Conservation (phyloP, 176 grass and related monocot genomes). For the Cenchrus americanus region DNA sequence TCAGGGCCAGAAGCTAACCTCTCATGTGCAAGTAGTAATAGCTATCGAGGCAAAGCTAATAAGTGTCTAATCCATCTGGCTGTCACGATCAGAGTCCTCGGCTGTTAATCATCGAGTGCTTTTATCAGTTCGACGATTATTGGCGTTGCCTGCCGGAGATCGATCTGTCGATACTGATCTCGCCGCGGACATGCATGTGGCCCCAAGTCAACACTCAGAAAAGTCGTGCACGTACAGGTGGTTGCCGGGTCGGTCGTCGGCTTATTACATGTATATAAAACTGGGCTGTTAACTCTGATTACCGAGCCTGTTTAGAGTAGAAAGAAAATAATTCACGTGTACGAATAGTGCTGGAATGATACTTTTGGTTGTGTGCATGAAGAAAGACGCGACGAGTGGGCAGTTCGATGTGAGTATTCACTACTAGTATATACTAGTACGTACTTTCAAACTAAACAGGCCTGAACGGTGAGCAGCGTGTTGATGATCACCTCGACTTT, state of each 20-base stretch:
- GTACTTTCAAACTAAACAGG: no score
- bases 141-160: background rate
- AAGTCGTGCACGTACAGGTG: background rate
- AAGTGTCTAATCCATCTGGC: background rate
- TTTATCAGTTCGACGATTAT: no score
- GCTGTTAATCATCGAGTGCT: no score
- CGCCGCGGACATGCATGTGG: conserved; percentile 6
- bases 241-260: conserved; percentile 13
- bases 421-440: no score
- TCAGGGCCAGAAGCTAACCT: background rate
- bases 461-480: background rate
- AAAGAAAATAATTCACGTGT: no score
- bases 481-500: background rate
- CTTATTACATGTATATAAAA: no score
- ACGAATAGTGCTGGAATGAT: no score
- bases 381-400: no score
- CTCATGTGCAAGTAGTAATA: background rate
- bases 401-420: no score
- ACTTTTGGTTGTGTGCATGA: no score
- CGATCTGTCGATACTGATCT: background rate
- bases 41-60: no score
- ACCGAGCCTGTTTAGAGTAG: background rate
- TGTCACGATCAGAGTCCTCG: background rate
- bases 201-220: background rate
- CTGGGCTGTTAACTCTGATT: background rate